These are phyloP conservation scores for Hanseniaspora meyeri DNA, from an alignment of 805 yeast genomes.

Conservation along the genomic window DNA sequence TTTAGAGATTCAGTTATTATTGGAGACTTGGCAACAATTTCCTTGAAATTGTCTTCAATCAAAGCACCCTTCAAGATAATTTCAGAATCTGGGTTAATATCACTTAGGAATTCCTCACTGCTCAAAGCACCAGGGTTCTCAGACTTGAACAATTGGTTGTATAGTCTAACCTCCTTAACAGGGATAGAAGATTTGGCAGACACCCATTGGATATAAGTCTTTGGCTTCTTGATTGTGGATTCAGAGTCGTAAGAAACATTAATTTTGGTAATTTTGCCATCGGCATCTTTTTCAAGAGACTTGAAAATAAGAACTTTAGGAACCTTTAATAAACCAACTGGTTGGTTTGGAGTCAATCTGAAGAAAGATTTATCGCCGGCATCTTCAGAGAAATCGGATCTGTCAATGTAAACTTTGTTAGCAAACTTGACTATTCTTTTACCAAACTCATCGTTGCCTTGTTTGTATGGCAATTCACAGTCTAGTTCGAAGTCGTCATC, in stretches of 20 bases:
- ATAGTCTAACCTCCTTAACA: conserved; percentile 68
- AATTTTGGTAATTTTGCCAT: conserved; percentile 56
- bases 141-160: conserved; percentile 75
- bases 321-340: conserved; percentile 88
- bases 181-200: conserved; percentile 56
- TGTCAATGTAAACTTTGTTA: conserved; percentile 69
- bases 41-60: conserved; percentile 65
- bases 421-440: conserved; percentile 65
- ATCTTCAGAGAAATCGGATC: conserved; percentile 70
- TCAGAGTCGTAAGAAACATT: conserved; percentile 72
- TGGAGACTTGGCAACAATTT: conserved; percentile 60
- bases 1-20: conserved; percentile 51
- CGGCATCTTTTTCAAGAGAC: conserved; percentile 38
- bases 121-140: conserved; percentile 74
- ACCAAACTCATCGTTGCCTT: conserved; percentile 69
- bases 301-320: conserved; percentile 70
- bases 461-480: conserved; percentile 77
- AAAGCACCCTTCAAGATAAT: conserved; percentile 51
- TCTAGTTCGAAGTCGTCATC: conserved; percentile 59
- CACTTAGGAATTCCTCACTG: conserved; percentile 80
- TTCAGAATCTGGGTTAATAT: conserved; percentile 71
- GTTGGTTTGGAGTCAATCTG: conserved; percentile 85
- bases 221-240: conserved; percentile 58
- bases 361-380: conserved; percentile 58
- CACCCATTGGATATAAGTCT: conserved; percentile 95